Conservation (phyloP, 108 stramenopile genomes). For the Bacterosira constricta region DNA sequence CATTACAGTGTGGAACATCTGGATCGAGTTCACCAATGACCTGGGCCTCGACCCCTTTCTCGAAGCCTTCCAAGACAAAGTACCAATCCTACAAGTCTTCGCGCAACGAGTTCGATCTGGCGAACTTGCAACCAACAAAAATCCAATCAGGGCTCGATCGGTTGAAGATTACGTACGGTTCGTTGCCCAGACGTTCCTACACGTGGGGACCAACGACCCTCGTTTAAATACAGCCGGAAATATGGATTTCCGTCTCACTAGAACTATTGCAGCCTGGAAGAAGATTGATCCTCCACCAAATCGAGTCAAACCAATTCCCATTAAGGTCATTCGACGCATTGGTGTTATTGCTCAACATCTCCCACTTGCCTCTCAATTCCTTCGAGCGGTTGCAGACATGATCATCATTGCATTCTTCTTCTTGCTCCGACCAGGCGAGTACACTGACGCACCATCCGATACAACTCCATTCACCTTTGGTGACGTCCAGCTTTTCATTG, state of each 20-base stretch:
- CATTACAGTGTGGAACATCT: conserved; percentile 18
- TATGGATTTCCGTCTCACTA: conserved; percentile 28
- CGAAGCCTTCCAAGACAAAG: conserved; percentile 35
- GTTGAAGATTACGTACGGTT: conserved; percentile 44
- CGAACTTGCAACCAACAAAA: not conserved
- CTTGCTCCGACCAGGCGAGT: conserved; percentile 33
- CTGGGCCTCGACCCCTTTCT: conserved; percentile 12
- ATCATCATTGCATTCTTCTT: conserved; percentile 61
- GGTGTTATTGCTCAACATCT: not conserved
- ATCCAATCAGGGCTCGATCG: conserved; percentile 25
- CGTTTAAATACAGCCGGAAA: conserved; percentile 12
- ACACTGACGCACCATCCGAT: conserved; percentile 9
- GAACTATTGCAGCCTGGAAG: conserved; percentile 17
- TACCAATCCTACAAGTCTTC: conserved; percentile 43
- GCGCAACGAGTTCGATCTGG: conserved; percentile 8
- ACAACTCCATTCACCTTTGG: conserved; percentile 27
- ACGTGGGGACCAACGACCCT: conserved; percentile 38
- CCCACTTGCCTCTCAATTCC: not conserved
- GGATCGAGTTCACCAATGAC: conserved; percentile 18
- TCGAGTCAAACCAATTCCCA: conserved; percentile 39
- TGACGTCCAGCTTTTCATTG: conserved; percentile 40
- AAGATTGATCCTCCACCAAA: conserved; percentile 19
- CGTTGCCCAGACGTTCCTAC: conserved; percentile 42
- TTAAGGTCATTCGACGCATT: conserved; percentile 14
- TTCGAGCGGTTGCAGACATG: conserved; percentile 40